Base-by-base conservation (phyloP, 1,284 basidiomycete genomes). In the Irpex lacteus region DNA sequence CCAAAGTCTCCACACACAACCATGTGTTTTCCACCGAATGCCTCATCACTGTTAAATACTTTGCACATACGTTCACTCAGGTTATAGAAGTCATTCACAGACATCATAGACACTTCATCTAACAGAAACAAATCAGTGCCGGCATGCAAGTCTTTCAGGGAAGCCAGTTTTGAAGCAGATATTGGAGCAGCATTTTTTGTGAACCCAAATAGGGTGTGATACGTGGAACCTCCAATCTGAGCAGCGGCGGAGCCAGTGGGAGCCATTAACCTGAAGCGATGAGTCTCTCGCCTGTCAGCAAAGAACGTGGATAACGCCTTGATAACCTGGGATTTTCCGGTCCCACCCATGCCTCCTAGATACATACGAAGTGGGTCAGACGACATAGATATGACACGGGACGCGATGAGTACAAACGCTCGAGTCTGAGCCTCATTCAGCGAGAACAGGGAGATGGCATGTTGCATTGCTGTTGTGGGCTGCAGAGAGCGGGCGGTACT, bases 321-420 rank as follows among this genome's bases (percentile, higher is more conserved):
- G 0, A 82, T 65, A 0, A 82, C 80, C 60, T 75, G 76, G 3
- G 77, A 75, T 68, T 82, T 81, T 1, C 80, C 78, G n/a, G 78
- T 78, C 4, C 79, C 75, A 2, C 66, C 76, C 72, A 75, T 75
- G 0, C 78, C 78, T 6, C 73, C 76, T 1, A 80, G 32, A 63
- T 78, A 74, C 75, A 80, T 78, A 40, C 68, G 65, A 1, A 78
- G 62, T 21, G 70, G 26, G 26, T 26, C 26, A 26, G 26, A 2
- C 26, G 26, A 26, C 26, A 26, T 26, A 26, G 26, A 26, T 26
- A 26, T 26, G 26, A 26, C 63, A 69, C 77, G 75, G 44, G 73
- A 72, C 0, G 74, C 74, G 37, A 76, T 64, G 6, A 79, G 75
- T 4, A 66, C 40, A 61, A 78, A 79, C 0, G 77, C 78, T 13